A percentile compares a stretch with the other conserved stretches of the same genome.
These are phyloP conservation scores for Sugiyamaella paludigena DNA, from an alignment of 1,139 yeast species.

Conservation along the genomic window DNA sequence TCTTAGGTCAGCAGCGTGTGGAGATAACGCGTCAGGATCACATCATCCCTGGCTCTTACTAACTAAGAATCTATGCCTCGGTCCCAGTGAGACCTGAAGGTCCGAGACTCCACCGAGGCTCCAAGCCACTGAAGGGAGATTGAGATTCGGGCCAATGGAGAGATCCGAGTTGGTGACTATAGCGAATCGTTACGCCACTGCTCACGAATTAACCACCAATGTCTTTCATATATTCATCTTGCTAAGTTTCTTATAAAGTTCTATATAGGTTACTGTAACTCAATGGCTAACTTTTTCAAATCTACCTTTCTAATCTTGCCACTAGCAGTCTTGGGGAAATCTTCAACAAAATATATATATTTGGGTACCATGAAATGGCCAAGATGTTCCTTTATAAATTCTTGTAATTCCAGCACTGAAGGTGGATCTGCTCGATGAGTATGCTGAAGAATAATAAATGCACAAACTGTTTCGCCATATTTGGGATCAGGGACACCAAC, in stretches of 20 bases:
- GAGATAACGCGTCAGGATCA: too few relatives aligned
- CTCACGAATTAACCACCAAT: too few relatives aligned
- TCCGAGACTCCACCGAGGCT: too few relatives aligned
- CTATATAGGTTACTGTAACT: conserved; percentile 3
- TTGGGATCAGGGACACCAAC: conserved; percentile 37
- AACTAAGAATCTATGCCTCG: too few relatives aligned
- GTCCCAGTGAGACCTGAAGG: too few relatives aligned
- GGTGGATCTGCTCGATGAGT: conserved; percentile 19
- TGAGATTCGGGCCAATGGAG: too few relatives aligned
- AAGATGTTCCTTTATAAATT: conserved; percentile 28
- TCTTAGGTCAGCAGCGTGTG: too few relatives aligned
- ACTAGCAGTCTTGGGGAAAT: conserved; percentile 38
- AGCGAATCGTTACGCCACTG: too few relatives aligned
- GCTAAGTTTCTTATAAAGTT: neutral
- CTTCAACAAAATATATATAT: conserved; percentile 32
- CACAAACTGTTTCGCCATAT: conserved; percentile 38
- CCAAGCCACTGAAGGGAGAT: too few relatives aligned
- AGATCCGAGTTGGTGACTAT: too few relatives aligned
- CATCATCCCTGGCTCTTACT: too few relatives aligned
- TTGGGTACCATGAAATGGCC: conserved; percentile 38
- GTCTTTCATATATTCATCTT: too few relatives aligned
- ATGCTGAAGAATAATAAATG: conserved; percentile 31
- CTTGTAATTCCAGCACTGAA: conserved; percentile 24
- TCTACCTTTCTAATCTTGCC: conserved; percentile 39
- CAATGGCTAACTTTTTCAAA: conserved; percentile 22